Conservation (phyloP, 768 basidiomycete genomes). For the Boletus subcaerulescens region DNA sequence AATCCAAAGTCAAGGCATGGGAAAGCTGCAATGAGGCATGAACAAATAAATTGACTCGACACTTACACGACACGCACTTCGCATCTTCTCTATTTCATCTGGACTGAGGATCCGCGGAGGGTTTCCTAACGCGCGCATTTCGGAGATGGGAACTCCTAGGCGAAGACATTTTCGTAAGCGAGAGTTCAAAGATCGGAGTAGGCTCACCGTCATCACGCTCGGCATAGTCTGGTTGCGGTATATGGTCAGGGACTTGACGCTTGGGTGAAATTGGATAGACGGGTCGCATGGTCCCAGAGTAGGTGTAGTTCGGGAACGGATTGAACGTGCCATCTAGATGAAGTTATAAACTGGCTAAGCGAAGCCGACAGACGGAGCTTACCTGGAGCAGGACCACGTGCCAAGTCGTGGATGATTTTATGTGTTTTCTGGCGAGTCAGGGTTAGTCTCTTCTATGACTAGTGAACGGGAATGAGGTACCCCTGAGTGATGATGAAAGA, state of each 20-base stretch:
- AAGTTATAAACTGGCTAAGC: background rate
- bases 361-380: background rate
- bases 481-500: conserved; percentile 16
- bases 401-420: conserved; percentile 72
- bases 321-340: conserved; percentile 70
- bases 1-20: background rate
- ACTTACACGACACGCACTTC: conserved; percentile 78
- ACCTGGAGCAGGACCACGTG: conserved; percentile 29
- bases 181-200: background rate
- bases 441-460: background rate
- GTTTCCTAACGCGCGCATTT: conserved; percentile 55
- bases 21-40: background rate
- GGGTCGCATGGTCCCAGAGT: conserved; percentile 77
- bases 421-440: conserved; percentile 64
- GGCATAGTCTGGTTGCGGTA: conserved; percentile 87
- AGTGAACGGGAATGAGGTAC: conserved; percentile 10
- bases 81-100: conserved; percentile 89
- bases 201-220: conserved; percentile 52
- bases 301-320: conserved; percentile 74
- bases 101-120: conserved; percentile 60
- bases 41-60: background rate
- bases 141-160: conserved; percentile 58
- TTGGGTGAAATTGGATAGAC: conserved; percentile 83
- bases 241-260: conserved; percentile 77
- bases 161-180: background rate